These are phyloP conservation scores for Gastrodia elata DNA, from an alignment of 106 monocot genomes.

Conservation along the genomic window DNA sequence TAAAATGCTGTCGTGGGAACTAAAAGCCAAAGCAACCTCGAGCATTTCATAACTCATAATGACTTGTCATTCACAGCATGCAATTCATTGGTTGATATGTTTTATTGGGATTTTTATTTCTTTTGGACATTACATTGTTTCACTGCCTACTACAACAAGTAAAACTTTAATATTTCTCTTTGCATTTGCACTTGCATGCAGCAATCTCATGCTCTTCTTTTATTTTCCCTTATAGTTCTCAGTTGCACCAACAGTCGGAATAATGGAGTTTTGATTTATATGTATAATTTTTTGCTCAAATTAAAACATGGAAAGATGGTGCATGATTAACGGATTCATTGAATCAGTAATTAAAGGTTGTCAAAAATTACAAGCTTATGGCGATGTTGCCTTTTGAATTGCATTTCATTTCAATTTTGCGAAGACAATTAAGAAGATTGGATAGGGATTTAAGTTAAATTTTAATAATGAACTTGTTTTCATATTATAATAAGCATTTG, in stretches of 20 bases:
- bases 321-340: neutral
- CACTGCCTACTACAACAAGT: neutral
- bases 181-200: neutral
- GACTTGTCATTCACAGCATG: no score
- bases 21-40: no score
- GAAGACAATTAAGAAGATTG: neutral
- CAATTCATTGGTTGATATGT: no score
- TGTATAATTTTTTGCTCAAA: neutral
- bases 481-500: no score
- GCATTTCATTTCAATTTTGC: neutral
- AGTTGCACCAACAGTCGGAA: neutral
- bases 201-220: neutral
- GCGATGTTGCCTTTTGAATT: neutral
- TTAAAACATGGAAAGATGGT: neutral
- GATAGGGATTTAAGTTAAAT: neutral
- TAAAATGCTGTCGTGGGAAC: no score
- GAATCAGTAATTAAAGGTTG: neutral
- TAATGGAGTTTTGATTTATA: neutral
- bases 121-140: neutral
- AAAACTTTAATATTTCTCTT: neutral
- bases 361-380: neutral
- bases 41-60: no score
- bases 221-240: neutral
- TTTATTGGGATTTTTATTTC: neutral
- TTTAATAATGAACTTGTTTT: neutral